Conservation (phyloP, 2,329 filamentous ascomycete genomes). For the Pseudogymnoascus verrucosus region DNA sequence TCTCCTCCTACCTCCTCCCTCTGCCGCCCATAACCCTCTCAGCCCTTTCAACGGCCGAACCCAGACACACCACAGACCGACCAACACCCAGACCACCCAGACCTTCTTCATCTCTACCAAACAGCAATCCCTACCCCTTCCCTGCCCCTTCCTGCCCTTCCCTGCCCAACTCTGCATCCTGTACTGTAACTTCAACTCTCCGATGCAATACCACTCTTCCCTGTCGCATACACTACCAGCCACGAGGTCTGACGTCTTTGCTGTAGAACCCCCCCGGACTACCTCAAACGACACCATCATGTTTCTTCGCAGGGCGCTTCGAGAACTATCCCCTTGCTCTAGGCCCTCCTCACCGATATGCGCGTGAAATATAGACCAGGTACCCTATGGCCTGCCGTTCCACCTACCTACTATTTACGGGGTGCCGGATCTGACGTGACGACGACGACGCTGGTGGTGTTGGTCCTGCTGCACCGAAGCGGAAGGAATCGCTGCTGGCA, state of each 20-base stretch:
- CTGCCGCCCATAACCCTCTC: neutral
- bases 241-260: neutral
- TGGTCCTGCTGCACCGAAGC: neutral
- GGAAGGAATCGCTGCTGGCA: neutral
- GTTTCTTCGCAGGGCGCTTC: neutral
- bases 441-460: neutral
- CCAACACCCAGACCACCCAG: neutral
- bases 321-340: neutral
- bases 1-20: neutral
- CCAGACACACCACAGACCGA: neutral
- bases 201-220: neutral
- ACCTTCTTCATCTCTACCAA: neutral
- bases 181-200: neutral
- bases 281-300: neutral
- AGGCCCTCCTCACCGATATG: neutral
- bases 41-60: neutral
- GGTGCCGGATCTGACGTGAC: neutral
- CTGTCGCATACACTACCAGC: conserved; percentile 1
- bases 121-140: neutral
- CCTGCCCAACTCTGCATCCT: neutral
- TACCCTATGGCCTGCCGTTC: neutral
- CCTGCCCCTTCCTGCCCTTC: neutral
- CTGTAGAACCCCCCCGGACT: neutral
- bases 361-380: neutral
- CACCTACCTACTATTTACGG: neutral